Evolutionary conservation across 2,329 filamentous ascomycete species (phyloP).

Genomic region (Alternaria arborescens): DNA sequence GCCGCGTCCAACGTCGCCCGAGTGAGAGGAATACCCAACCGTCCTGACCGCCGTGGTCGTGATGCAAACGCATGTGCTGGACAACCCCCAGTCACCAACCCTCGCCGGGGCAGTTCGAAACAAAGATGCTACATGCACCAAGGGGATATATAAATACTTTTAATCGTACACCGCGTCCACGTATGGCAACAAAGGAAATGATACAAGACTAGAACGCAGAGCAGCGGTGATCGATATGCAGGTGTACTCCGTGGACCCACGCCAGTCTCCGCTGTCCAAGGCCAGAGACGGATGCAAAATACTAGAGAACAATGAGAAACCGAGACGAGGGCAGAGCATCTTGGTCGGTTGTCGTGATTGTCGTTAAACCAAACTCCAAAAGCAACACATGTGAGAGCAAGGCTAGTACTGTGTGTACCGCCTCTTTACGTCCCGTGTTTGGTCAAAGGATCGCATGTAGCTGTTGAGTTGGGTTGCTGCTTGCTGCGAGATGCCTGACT

Average conservation of each 20-base stretch:
- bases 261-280: conserved; percentile 21
- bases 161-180: conserved; percentile 39
- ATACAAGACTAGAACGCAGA: conserved; percentile 34
- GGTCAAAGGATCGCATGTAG: conserved; percentile 90
- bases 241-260: conserved; percentile 32
- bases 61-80: conserved; percentile 16
- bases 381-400: background rate
- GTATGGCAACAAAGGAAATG: conserved; percentile 30
- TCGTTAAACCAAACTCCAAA: conserved; percentile 32
- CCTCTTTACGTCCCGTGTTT: conserved; percentile 69
- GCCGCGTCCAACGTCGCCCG: conserved; percentile 24
- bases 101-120: conserved; percentile 29
- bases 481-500: conserved; percentile 72
- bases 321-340: conserved; percentile 12
- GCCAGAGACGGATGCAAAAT: conserved; percentile 24
- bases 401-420: conserved; percentile 48
- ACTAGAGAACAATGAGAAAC: conserved; percentile 12
- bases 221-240: conserved; percentile 31
- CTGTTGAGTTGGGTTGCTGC: conserved; percentile 81
- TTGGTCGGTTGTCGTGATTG: conserved; percentile 22
- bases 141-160: conserved; percentile 42
- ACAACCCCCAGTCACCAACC: conserved; percentile 17
- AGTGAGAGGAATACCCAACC: conserved; percentile 36
- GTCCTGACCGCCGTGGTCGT: conserved; percentile 19
- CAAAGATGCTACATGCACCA: conserved; percentile 19